Conservation (phyloP, 257 asterid species). For the Anisodus tanguticus region DNA sequence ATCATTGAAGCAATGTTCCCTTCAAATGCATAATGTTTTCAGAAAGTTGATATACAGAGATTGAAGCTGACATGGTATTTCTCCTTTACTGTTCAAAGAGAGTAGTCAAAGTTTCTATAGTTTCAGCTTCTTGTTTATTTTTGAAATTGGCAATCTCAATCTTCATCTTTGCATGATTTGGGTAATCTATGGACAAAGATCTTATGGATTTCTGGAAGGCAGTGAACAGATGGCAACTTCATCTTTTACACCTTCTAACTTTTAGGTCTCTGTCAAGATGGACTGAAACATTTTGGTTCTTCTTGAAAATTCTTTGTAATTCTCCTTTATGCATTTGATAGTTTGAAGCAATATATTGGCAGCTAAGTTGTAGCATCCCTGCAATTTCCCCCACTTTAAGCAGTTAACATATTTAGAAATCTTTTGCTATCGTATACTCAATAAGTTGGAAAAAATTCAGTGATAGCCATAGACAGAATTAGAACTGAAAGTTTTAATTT, state of each 20-base stretch:
- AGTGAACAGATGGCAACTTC: slow-evolving; percentile 6
- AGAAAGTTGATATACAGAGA: not conserved
- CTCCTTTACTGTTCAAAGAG: slow-evolving; percentile 15
- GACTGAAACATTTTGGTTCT: not conserved
- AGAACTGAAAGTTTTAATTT: not conserved
- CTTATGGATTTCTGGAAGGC: slow-evolving; percentile 5
- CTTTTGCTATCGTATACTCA: too few species aligned
- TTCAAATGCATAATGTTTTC: slow-evolving; percentile 12
- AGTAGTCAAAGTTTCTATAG: not conserved
- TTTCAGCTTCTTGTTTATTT: not conserved
- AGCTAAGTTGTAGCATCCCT: not conserved
- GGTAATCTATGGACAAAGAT: slow-evolving; percentile 1
- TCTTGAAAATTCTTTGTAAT: slow-evolving; percentile 1
- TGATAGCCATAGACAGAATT: too few species aligned
- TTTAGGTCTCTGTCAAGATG: not conserved
- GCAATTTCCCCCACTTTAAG: not conserved
- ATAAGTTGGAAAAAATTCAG: too few species aligned
- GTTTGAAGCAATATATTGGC: not conserved
- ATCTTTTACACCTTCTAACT: not conserved
- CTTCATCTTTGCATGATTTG: slow-evolving; percentile 19
- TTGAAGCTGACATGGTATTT: slow-evolving; percentile 10
- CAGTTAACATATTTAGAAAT: not conserved
- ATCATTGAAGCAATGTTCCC: not conserved
- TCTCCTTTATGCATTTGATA: slow-evolving; percentile 9
- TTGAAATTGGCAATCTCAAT: not conserved